Evolutionary conservation across 208 protist genomes (phyloP), one percentile per base, ranked within the genome.

Genomic region (Angomonas desouzai): DNA sequence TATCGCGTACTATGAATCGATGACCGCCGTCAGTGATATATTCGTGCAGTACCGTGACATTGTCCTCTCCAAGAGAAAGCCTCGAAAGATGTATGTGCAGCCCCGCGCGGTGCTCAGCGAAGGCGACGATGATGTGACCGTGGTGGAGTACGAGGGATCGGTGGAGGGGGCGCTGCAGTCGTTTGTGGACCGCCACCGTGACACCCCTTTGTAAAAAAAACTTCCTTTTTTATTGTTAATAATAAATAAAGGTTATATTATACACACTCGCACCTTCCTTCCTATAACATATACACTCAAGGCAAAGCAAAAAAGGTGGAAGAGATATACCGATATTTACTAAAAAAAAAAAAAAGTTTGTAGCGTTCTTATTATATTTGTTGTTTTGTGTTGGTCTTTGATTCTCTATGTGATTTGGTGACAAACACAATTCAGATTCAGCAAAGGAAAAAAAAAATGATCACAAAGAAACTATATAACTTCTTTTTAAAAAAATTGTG

Each of bases 31-130:
- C 13, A 57, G 66, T 66, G 85, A 73, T 16, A 56, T 76, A 9
- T 94, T 86, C 38, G 34, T 93, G 11, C 16, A 64, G 33, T 78
- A 92, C 47, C 88, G 92, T 59, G 72, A 93, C 18, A 80, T 85
- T 29, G 72, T 97, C 3, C 63, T 97, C 23, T 47, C 55, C 28
- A 66, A 82, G 40, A 79, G 91, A 66, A 88, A 96, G 73, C 92
- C 92, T n/a, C 88, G 92, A 48, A 85, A 75, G 66, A 79, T 93
- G 58, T 96, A 93, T 64, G 85, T 94, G 43, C 92, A 96, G 79
- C 61, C 83, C 20, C 78, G 89, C 73, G 91, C 85, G 28, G 30
- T 20, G 28, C 62, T 87, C 29, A 66, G 13, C 48, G 48, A 29
- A 16, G 49, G 66, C 32, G 83, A 73, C n/a, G 72, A 71, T 43